Evolutionary conservation across 768 basidiomycete genomes (phyloP).

Genomic region (Psilocybe azurescens): DNA sequence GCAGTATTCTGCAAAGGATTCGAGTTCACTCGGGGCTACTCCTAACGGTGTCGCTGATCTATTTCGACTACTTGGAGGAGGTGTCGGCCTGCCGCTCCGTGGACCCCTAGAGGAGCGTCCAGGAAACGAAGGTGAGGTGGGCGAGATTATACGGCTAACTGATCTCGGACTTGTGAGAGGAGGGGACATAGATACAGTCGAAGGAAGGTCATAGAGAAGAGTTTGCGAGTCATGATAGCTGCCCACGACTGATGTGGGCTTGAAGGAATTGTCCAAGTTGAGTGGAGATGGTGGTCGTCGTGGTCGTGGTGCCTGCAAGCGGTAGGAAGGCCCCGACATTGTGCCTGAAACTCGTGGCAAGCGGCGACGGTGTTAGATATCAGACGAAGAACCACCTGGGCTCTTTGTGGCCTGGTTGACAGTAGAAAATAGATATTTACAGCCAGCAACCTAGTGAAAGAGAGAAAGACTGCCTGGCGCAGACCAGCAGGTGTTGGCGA

Average conservation of each 20-base stretch:
- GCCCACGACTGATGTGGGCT: constrained; percentile 45
- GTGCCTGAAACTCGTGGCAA: constrained; percentile 28
- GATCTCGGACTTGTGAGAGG: constrained; percentile 62
- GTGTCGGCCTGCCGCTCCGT: constrained; percentile 57
- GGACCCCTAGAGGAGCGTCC: constrained; percentile 50
- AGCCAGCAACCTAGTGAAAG: constrained; percentile 15
- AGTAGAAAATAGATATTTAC: constrained; percentile 22
- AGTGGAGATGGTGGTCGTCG: constrained; percentile 68
- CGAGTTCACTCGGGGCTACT: constrained; percentile 69
- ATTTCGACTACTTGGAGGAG: constrained; percentile 62
- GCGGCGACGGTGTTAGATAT: constrained; percentile 18
- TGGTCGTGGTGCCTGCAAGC: constrained; percentile 66
- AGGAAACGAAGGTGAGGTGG: constrained; percentile 62
- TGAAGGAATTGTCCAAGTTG: constrained; percentile 54
- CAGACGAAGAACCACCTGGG: constrained; percentile 29
- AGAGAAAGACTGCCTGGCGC: constrained; percentile 14
- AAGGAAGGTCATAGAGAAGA: constrained; percentile 79
- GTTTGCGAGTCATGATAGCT: constrained; percentile 56
- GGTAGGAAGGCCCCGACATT: constrained; percentile 70
- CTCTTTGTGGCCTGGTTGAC: constrained; percentile 12
- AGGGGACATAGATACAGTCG: constrained; percentile 60
- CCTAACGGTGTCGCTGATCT: constrained; percentile 76
- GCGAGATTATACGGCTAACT: constrained; percentile 49
- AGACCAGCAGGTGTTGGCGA: constrained; percentile 10
- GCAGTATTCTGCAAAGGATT: constrained; percentile 79